These are phyloP conservation scores for Venturia carpophila DNA, from an alignment of 2,329 filamentous ascomycete genomes.

Conservation along the genomic window DNA sequence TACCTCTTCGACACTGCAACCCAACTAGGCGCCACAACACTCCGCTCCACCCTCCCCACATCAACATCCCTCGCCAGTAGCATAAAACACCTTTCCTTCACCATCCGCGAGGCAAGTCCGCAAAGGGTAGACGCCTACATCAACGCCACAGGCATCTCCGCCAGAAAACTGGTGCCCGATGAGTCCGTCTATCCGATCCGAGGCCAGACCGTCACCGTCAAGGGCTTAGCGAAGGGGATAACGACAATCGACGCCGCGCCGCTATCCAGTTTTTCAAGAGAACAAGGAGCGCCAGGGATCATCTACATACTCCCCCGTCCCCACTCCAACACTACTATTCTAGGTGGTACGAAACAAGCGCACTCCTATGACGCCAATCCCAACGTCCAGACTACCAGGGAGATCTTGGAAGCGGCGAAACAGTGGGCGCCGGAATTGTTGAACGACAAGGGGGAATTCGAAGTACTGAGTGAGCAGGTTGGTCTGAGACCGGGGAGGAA, in stretches of 20 bases:
- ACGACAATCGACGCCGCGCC: slow-evolving; percentile 24
- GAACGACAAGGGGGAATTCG: slow-evolving; percentile 32
- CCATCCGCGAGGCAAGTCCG: not conserved
- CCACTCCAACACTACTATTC: slow-evolving; percentile 34
- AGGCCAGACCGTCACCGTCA: slow-evolving; percentile 41
- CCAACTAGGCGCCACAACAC: slow-evolving; percentile 24
- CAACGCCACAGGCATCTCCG: slow-evolving; percentile 39
- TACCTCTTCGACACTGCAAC: slow-evolving; percentile 29
- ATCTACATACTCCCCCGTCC: slow-evolving; percentile 39
- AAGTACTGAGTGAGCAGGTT: slow-evolving; percentile 37
- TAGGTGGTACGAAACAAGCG: slow-evolving; percentile 40
- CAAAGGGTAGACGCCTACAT: slow-evolving; percentile 27
- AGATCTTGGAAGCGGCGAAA: slow-evolving; percentile 32
- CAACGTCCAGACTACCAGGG: slow-evolving; percentile 24
- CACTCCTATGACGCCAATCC: slow-evolving; percentile 27
- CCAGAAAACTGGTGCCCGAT: slow-evolving; percentile 31
- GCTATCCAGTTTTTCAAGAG: slow-evolving; percentile 5
- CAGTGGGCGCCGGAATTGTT: slow-evolving; percentile 31
- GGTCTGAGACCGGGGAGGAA: slow-evolving; percentile 39
- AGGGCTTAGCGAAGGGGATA: slow-evolving; percentile 32
- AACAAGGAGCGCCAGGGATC: slow-evolving; percentile 26
- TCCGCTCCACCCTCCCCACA: slow-evolving; percentile 27
- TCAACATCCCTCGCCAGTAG: slow-evolving; percentile 26
- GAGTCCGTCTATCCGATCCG: slow-evolving; percentile 34
- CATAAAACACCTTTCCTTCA: slow-evolving; percentile 20